Conservation (phyloP, 1,139 yeast genomes). For the Lodderomyces elongisporus region DNA sequence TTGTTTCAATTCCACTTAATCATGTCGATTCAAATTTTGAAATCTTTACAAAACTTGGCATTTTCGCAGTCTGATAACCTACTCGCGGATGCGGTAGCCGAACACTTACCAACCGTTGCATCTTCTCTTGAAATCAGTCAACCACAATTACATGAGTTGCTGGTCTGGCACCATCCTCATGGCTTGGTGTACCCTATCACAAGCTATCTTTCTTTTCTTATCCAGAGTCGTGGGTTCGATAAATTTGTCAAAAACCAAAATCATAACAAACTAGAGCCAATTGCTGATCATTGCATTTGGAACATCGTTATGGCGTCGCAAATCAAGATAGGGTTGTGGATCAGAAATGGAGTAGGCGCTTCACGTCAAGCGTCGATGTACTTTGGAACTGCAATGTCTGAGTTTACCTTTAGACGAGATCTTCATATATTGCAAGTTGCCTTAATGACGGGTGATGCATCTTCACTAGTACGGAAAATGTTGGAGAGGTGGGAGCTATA, state of each 20-base stretch:
- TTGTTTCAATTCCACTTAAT: constrained; percentile 47
- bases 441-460: constrained; percentile 36
- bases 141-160: too few relatives aligned
- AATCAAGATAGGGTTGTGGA: constrained; percentile 80
- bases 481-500: constrained; percentile 59
- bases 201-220: constrained; percentile 43
- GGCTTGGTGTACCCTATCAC: constrained; percentile 60
- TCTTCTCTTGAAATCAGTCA: constrained; percentile 36
- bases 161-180: too few relatives aligned
- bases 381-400: constrained; percentile 32
- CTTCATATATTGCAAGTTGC: constrained; percentile 56
- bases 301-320: constrained; percentile 68
- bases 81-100: constrained; percentile 12
- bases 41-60: constrained; percentile 42
- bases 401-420: constrained; percentile 38
- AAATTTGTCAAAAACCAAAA: constrained; percentile 15
- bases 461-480: constrained; percentile 40
- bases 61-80: constrained; percentile 22
- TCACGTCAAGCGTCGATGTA: constrained; percentile 43
- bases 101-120: neutral
- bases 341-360: constrained; percentile 67
- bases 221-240: constrained; percentile 28
- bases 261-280: constrained; percentile 22
- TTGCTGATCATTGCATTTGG: constrained; percentile 47
- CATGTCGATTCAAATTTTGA: constrained; percentile 44